phyloP scores from a whole-genome alignment of 106 monocot species.

The Gastrodia elata region DNA sequence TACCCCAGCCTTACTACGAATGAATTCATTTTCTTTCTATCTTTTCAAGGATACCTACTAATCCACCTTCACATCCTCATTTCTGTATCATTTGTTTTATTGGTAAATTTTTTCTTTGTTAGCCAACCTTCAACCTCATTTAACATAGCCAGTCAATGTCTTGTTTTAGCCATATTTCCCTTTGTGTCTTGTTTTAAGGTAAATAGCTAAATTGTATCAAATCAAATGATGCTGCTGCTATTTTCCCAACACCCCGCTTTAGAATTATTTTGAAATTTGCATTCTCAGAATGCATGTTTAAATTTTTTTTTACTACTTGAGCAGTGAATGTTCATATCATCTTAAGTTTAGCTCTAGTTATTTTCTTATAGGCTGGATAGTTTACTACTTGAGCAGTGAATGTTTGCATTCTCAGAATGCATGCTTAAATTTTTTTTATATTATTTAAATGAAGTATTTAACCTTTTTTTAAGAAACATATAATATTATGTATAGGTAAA shows the following conservation, averaged over 20 bases:
- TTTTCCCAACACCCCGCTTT: not conserved
- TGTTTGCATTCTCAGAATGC: not conserved
- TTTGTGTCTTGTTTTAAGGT: too few species aligned
- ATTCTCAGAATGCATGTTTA: not conserved
- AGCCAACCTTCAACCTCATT: too few species aligned
- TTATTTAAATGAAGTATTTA: not conserved
- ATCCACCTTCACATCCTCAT: too few species aligned
- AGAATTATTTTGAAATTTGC: not conserved
- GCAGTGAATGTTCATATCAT: too few species aligned
- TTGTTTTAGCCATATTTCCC: too few species aligned
- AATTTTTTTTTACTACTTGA: not conserved
- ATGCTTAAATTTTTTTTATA: not conserved
- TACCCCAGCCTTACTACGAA: too few species aligned
- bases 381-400: not conserved
- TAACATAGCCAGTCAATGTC: too few species aligned
- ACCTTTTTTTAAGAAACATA: not conserved
- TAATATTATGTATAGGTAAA: conserved; percentile 39
- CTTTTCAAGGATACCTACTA: too few species aligned
- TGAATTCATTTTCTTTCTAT: too few species aligned
- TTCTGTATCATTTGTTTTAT: too few species aligned
- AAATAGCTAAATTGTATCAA: not conserved
- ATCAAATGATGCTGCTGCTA: not conserved
- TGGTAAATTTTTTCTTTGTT: too few species aligned
- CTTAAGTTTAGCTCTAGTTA: not conserved
- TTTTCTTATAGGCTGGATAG: not conserved